phyloP scores from a whole-genome alignment of 495 filamentous ascomycete genomes.

The Astrothelium macrocarpum region DNA sequence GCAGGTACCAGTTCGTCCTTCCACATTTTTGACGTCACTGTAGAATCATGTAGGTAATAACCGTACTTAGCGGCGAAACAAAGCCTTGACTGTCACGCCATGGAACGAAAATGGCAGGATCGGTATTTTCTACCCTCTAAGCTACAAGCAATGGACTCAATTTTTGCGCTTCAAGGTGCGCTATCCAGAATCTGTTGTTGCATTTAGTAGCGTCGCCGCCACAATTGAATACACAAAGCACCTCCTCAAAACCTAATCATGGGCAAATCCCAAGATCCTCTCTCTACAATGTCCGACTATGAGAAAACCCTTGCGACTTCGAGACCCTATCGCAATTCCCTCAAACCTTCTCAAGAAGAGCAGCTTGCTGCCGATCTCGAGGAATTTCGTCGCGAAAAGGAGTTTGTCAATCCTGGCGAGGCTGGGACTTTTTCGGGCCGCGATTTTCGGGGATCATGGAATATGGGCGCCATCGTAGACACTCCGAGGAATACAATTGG shows the following conservation, averaged over 20 bases:
- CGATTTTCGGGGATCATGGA: not conserved
- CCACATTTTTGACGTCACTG: not conserved
- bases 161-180: not conserved
- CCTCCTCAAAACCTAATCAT: not conserved
- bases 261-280: not conserved
- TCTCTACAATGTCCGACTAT: not conserved
- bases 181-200: no score
- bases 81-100: not conserved
- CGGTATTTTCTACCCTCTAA: not conserved
- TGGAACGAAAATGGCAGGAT: not conserved
- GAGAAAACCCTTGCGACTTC: conserved; percentile 1
- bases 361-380: not conserved
- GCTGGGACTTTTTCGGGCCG: not conserved
- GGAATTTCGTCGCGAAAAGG: not conserved
- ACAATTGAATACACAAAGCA: no score
- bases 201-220: no score
- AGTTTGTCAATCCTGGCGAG: not conserved
- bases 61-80: not conserved
- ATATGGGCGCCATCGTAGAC: not conserved
- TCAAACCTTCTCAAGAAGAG: not conserved
- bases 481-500: not conserved
- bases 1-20: no score
- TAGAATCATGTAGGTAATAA: not conserved
- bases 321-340: not conserved
- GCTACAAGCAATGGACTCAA: not conserved